A percentile compares a stretch with the other conserved stretches of the same genome.
Conservation (phyloP, 202 grass and related monocot genomes). For the Musa balbisiana region DNA sequence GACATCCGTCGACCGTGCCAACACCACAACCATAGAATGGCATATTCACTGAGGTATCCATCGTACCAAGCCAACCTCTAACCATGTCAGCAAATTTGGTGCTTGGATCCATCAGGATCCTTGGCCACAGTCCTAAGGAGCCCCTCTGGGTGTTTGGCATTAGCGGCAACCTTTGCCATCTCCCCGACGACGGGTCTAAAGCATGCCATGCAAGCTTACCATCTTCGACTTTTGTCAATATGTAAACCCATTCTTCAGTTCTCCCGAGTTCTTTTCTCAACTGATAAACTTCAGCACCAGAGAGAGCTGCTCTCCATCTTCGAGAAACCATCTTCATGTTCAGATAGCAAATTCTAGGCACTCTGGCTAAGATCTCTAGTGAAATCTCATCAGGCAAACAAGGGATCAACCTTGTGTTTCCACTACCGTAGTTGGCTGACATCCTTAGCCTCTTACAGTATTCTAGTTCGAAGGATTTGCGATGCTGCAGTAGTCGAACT, state of each 20-base stretch:
- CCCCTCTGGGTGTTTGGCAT: conserved; percentile 44
- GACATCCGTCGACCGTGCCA: conserved; percentile 39
- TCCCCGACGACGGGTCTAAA: conserved; percentile 43
- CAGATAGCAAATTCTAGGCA: conserved; percentile 50
- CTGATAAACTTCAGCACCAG: conserved; percentile 44
- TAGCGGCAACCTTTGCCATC: conserved; percentile 68
- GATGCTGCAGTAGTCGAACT: conserved; percentile 12
- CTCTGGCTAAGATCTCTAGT: conserved; percentile 66
- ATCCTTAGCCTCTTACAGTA: conserved; percentile 42
- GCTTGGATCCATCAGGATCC: conserved; percentile 31
- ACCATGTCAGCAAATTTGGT: conserved; percentile 43
- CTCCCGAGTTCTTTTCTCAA: conserved; percentile 53
- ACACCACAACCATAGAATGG: conserved; percentile 42
- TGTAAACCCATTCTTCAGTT: conserved; percentile 79
- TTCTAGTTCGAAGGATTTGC: conserved; percentile 8
- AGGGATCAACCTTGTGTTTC: conserved; percentile 47
- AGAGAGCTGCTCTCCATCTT: conserved; percentile 58
- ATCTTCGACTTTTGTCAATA: conserved; percentile 54
- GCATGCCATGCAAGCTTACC: conserved; percentile 61
- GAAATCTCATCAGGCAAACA: conserved; percentile 73
- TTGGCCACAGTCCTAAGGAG: conserved; percentile 23
- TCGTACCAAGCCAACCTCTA: conserved; percentile 51
- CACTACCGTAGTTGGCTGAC: conserved; percentile 16
- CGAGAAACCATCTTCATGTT: conserved; percentile 58
- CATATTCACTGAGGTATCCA: conserved; percentile 31